A percentile compares a stretch with the other conserved stretches of the same genome.
These are phyloP conservation scores for Parmelia sp. DNA, from an alignment of 495 filamentous ascomycete genomes.

Conservation along the genomic window DNA sequence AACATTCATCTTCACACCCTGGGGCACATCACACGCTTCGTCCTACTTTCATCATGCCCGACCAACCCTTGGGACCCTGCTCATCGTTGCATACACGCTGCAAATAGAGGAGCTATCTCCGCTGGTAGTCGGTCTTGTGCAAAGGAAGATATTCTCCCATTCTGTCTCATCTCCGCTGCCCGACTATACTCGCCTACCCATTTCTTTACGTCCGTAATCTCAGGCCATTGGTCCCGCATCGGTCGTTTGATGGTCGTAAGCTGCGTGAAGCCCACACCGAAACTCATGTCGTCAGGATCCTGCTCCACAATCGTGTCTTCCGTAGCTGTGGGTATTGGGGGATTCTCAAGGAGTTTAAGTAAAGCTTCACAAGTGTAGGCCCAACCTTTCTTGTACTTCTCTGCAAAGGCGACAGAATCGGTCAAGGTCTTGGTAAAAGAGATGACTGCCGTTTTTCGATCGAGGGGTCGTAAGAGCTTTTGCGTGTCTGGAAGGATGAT, in stretches of 20 bases:
- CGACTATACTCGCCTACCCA: slow-evolving; percentile 75
- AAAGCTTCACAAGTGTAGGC: slow-evolving; percentile 76
- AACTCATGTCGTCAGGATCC: slow-evolving; percentile 89
- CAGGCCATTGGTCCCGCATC: slow-evolving; percentile 68
- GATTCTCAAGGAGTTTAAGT: slow-evolving; percentile 80
- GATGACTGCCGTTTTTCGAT: slow-evolving; percentile 89
- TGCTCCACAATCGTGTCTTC: slow-evolving; percentile 76
- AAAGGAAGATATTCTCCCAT: slow-evolving; percentile 49
- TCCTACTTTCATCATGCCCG: neutral
- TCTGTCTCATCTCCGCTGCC: slow-evolving; percentile 50
- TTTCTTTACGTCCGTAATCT: slow-evolving; percentile 66
- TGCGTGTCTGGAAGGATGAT: slow-evolving; percentile 85
- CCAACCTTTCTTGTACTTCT: slow-evolving; percentile 79
- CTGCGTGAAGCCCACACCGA: slow-evolving; percentile 87
- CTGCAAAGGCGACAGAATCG: slow-evolving; percentile 71
- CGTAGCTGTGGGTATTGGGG: slow-evolving; percentile 61
- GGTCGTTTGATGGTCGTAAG: slow-evolving; percentile 76
- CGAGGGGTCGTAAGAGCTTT: slow-evolving; percentile 74
- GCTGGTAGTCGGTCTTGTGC: slow-evolving; percentile 53
- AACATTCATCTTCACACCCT: neutral
- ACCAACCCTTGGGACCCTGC: neutral
- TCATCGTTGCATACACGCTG: slow-evolving; percentile 47
- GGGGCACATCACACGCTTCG: neutral
- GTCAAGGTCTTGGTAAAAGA: slow-evolving; percentile 85
- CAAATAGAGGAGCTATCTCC: slow-evolving; percentile 49